Evolutionary conservation across 352 stramenopile genomes (phyloP).

Genomic region (Salisapilia sapeloensis): DNA sequence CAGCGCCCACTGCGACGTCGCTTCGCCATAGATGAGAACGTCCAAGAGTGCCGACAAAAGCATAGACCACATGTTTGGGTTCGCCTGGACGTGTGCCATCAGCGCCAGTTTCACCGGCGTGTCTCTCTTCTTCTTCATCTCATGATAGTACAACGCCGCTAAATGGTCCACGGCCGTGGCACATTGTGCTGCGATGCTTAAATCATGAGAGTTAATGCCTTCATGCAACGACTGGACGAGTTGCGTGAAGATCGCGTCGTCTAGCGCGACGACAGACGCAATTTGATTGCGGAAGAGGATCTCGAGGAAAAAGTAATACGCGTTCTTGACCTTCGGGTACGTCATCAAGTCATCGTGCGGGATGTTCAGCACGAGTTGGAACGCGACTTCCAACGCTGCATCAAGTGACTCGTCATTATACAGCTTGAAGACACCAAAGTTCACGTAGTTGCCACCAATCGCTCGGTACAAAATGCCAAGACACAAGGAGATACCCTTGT

Average conservation of each 20-base stretch:
- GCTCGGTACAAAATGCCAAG: constrained; percentile 82
- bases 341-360: constrained; percentile 92
- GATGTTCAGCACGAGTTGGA: constrained; percentile 92
- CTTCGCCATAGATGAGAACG: constrained; percentile 92
- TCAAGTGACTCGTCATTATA: constrained; percentile 95
- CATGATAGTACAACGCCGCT: constrained; percentile 87
- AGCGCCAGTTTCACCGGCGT: constrained; percentile 88
- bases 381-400: constrained; percentile 87
- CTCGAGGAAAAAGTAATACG: constrained; percentile 96
- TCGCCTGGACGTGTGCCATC: constrained; percentile 79
- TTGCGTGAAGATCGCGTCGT: constrained; percentile 90
- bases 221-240: constrained; percentile 89
- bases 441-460: constrained; percentile 93
- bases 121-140: constrained; percentile 93
- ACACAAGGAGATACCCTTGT: constrained; percentile 94
- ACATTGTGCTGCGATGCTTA: constrained; percentile 88
- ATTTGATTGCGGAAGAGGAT: constrained; percentile 97
- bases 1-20: constrained; percentile 95
- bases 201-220: constrained; percentile 81
- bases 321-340: constrained; percentile 96
- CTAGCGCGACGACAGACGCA: constrained; percentile 84
- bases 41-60: constrained; percentile 90
- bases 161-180: constrained; percentile 93
- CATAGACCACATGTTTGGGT: constrained; percentile 86
- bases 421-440: constrained; percentile 97